These are phyloP conservation scores for Monotropa hypopitys DNA, from an alignment of 179 eudicot genomes.

Conservation along the genomic window DNA sequence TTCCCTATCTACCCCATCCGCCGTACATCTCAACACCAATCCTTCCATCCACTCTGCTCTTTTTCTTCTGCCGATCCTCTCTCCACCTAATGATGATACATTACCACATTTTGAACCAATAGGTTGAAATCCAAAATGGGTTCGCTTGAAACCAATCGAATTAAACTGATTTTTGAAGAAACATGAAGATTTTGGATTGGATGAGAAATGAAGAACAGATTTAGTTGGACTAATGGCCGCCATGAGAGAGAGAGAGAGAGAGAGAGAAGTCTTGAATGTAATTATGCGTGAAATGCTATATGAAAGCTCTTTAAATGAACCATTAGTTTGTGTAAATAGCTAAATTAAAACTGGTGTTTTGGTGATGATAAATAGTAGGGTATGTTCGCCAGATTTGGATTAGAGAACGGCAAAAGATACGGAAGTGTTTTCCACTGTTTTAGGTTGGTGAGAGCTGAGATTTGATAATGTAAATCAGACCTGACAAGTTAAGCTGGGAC, in stretches of 20 bases:
- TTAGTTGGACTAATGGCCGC: conserved; percentile 9
- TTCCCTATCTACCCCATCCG: conserved; percentile 40
- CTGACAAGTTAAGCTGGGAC: too few species aligned
- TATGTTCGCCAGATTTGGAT: neutral
- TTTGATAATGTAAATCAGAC: too few species aligned
- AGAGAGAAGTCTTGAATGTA: neutral
- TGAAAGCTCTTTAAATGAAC: neutral
- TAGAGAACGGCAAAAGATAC: neutral
- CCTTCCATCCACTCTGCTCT: neutral
- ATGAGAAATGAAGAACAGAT: conserved; percentile 3
- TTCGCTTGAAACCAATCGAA: neutral
- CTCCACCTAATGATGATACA: neutral
- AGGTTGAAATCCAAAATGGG: conserved; percentile 14
- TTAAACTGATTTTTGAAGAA: conserved; percentile 3
- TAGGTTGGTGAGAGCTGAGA: too few species aligned
- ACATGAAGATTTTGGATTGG: neutral
- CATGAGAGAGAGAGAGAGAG: conserved; percentile 15
- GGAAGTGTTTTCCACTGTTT: too few species aligned
- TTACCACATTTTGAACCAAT: conserved; percentile 6
- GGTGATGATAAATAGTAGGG: neutral
- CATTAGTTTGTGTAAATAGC: neutral
- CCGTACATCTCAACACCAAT: conserved; percentile 23
- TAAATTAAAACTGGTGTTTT: neutral
- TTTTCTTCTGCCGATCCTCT: neutral
- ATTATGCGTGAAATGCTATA: neutral